Conservation (phyloP, 768 basidiomycete genomes). For the Tricholoma furcatifolium region DNA sequence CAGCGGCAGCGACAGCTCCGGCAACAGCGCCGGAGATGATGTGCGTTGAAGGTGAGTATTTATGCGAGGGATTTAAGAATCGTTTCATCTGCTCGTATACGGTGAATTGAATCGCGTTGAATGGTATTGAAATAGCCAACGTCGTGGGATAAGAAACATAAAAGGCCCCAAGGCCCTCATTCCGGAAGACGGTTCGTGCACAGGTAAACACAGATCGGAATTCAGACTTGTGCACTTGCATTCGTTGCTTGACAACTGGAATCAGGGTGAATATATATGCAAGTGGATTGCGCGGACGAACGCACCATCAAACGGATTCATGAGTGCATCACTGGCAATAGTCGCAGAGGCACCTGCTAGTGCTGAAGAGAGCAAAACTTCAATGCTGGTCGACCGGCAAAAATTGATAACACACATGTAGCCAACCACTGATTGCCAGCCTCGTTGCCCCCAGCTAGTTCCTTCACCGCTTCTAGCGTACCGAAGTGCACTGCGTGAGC, state of each 20-base stretch:
- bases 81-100: slow-evolving; percentile 93
- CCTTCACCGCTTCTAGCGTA: slow-evolving; percentile 91
- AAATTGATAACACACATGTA: slow-evolving; percentile 62
- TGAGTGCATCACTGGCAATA: slow-evolving; percentile 92
- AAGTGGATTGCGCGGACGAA: slow-evolving; percentile 9
- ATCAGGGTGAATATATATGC: not conserved
- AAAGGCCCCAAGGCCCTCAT: slow-evolving; percentile 88
- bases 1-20: slow-evolving; percentile 91
- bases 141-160: slow-evolving; percentile 99
- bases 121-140: slow-evolving; percentile 93
- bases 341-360: slow-evolving; percentile 93
- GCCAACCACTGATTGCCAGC: slow-evolving; percentile 81
- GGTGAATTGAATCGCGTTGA: slow-evolving; percentile 97
- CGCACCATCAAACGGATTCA: slow-evolving; percentile 99
- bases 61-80: slow-evolving; percentile 78
- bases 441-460: slow-evolving; percentile 84
- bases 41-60: slow-evolving; percentile 93
- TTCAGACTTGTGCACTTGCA: slow-evolving; percentile 95
- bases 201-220: slow-evolving; percentile 88
- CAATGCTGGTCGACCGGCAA: not conserved
- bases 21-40: slow-evolving; percentile 90
- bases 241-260: slow-evolving; percentile 97
- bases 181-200: slow-evolving; percentile 78
- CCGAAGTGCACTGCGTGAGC: slow-evolving; percentile 99
- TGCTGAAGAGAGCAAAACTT: slow-evolving; percentile 43